These are phyloP conservation scores for Mimosa pudica DNA, from an alignment of 306 rosid genomes.

Conservation along the genomic window DNA sequence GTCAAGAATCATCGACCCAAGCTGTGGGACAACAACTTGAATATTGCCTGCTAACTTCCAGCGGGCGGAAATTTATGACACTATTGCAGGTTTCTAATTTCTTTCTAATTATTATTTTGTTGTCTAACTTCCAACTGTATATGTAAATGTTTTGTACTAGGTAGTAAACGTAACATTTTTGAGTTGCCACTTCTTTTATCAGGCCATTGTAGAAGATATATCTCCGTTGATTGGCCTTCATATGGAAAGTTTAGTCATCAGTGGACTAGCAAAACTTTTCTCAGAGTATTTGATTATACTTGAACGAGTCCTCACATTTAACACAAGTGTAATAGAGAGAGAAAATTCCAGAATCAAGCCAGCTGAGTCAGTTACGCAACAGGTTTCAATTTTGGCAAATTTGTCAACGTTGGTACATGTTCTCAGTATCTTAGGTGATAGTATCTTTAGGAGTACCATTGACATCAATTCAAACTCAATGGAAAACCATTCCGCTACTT, in stretches of 20 bases:
- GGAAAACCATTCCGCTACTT: slow-evolving; percentile 35
- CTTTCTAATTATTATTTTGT: slow-evolving; percentile 1
- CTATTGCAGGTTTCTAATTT: slow-evolving; percentile 61
- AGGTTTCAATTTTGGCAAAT: slow-evolving; percentile 71
- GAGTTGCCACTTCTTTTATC: slow-evolving; percentile 22
- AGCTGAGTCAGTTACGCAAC: slow-evolving; percentile 55
- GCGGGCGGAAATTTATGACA: slow-evolving; percentile 68
- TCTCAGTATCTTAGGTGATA: slow-evolving; percentile 42
- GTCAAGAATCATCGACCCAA: slow-evolving; percentile 44
- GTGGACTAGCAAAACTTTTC: slow-evolving; percentile 56
- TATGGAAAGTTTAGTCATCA: slow-evolving; percentile 56
- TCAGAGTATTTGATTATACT: slow-evolving; percentile 53
- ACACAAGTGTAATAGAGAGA: slow-evolving; percentile 36
- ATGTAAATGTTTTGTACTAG: neutral
- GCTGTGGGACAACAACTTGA: slow-evolving; percentile 49
- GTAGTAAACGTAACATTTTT: slow-evolving; percentile 17
- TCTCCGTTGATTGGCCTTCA: slow-evolving; percentile 55
- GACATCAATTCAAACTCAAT: slow-evolving; percentile 31
- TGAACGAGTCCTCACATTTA: slow-evolving; percentile 49
- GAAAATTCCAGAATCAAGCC: slow-evolving; percentile 46
- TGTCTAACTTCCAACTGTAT: neutral
- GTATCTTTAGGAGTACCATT: slow-evolving; percentile 36
- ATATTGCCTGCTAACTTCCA: slow-evolving; percentile 66
- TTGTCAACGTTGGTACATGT: slow-evolving; percentile 49
- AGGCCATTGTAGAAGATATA: slow-evolving; percentile 58